Evolutionary conservation across 1,284 basidiomycete species (phyloP).

Genomic region (Stygiomarasmius scandens): DNA sequence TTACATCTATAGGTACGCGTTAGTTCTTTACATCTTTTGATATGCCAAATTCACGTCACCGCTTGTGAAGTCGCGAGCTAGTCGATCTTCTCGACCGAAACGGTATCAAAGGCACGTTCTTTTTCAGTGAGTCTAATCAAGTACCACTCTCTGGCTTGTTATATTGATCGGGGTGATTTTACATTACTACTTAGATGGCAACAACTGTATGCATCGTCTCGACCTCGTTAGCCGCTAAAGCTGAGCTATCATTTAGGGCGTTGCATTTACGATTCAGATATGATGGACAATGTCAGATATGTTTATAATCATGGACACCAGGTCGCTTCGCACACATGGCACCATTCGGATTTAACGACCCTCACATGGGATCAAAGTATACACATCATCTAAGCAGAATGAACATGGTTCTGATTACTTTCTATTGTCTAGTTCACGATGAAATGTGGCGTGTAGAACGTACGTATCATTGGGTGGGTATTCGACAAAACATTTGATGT

Average conservation of each 20-base stretch:
- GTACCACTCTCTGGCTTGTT: neutral
- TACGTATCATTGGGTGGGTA: slow-evolving; percentile 15
- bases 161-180: neutral
- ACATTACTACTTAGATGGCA: slow-evolving; percentile 32
- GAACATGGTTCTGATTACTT: neutral
- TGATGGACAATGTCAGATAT: slow-evolving; percentile 20
- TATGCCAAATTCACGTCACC: neutral
- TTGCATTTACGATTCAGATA: slow-evolving; percentile 29
- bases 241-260: slow-evolving; percentile 14
- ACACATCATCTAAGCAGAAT: neutral
- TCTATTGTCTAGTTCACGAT: slow-evolving; percentile 17
- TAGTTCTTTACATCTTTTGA: neutral
- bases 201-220: slow-evolving; percentile 28
- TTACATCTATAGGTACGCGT: slow-evolving; percentile 31
- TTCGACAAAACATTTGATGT: neutral
- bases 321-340: slow-evolving; percentile 27
- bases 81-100: neutral
- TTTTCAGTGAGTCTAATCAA: slow-evolving; percentile 29
- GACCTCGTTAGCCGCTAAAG: neutral
- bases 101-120: slow-evolving; percentile 21
- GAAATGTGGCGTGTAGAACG: slow-evolving; percentile 28
- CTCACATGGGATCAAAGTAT: slow-evolving; percentile 38
- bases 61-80: slow-evolving; percentile 6
- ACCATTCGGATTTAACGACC: slow-evolving; percentile 20
- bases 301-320: slow-evolving; percentile 22